Percentiles rank a stretch among this genome's conserved stretches.
These are phyloP conservation scores for Diaporthe sp. DNA, from an alignment of 2,329 filamentous ascomycete species.

Conservation along the genomic window DNA sequence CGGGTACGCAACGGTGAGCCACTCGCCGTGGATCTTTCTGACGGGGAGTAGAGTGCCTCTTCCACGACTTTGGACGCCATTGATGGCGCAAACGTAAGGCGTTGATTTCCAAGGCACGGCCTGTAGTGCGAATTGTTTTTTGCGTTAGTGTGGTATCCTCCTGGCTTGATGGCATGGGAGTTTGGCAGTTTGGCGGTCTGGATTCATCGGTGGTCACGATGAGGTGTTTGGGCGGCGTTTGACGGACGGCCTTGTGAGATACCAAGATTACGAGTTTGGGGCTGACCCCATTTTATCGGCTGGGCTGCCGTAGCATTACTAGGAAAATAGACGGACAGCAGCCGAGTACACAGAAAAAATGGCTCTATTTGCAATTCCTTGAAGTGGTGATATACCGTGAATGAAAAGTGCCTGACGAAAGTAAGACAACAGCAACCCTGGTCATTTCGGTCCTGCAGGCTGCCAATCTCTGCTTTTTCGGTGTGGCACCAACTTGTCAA, in stretches of 20 bases:
- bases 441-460: neutral
- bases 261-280: slow-evolving; percentile 26
- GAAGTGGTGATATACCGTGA: neutral
- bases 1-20: slow-evolving; percentile 42
- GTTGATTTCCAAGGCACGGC: neutral
- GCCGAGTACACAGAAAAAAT: neutral
- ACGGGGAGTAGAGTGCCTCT: slow-evolving; percentile 46
- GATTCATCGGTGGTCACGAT: slow-evolving; percentile 19
- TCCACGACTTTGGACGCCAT: slow-evolving; percentile 30
- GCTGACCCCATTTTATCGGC: neutral
- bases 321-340: neutral
- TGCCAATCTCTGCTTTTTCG: neutral
- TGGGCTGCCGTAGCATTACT: neutral
- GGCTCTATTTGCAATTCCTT: neutral
- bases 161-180: slow-evolving; percentile 9
- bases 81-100: neutral
- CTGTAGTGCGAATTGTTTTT: neutral
- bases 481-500: neutral
- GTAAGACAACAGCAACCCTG: neutral
- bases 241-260: slow-evolving; percentile 27
- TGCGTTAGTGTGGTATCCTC: neutral
- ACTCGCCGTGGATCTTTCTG: slow-evolving; percentile 47
- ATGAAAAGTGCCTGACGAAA: neutral
- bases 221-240: slow-evolving; percentile 24
- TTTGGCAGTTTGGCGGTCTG: slow-evolving; percentile 12